Conservation (phyloP, 2,329 filamentous ascomycete genomes). For the Diaporthe destruens region DNA sequence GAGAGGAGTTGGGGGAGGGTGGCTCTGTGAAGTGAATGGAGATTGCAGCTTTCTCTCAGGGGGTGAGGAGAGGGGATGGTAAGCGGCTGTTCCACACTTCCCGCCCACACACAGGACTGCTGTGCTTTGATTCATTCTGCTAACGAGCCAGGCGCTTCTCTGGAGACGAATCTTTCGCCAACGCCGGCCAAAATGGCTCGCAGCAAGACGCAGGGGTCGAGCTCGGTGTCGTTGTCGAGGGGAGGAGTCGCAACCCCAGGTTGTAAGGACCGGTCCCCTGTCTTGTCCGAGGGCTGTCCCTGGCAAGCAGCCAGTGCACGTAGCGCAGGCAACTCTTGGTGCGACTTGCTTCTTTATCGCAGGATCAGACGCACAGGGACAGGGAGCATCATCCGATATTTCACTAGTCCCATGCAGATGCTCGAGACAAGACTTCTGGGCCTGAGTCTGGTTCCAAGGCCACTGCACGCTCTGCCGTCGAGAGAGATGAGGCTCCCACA, state of each 20-base stretch:
- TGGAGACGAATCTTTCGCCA: constrained; percentile 56
- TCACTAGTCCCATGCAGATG: constrained; percentile 22
- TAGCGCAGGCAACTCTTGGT: neutral
- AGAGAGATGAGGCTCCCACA: constrained; percentile 14
- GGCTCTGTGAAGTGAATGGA: constrained; percentile 84
- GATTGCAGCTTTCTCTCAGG: constrained; percentile 85
- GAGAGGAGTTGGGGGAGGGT: constrained; percentile 78
- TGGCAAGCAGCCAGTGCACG: neutral
- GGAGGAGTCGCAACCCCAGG: constrained; percentile 34
- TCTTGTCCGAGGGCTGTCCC: neutral
- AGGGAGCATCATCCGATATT: constrained; percentile 16
- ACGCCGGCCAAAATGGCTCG: constrained; percentile 43
- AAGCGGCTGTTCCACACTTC: constrained; percentile 49
- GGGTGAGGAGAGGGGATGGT: constrained; percentile 93
- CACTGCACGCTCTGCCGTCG: neutral
- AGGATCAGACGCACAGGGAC: constrained; percentile 14
- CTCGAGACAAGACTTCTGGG: constrained; percentile 1
- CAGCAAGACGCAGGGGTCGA: constrained; percentile 50
- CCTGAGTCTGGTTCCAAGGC: neutral
- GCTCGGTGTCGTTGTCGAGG: constrained; percentile 52
- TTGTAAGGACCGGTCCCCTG: constrained; percentile 34
- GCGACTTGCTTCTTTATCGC: neutral
- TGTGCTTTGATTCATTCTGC: constrained; percentile 24
- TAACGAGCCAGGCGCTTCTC: constrained; percentile 52
- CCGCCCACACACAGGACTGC: constrained; percentile 18